Base-by-base conservation (phyloP, 2,329 filamentous ascomycete genomes). In the Trichophyton rubrum region DNA sequence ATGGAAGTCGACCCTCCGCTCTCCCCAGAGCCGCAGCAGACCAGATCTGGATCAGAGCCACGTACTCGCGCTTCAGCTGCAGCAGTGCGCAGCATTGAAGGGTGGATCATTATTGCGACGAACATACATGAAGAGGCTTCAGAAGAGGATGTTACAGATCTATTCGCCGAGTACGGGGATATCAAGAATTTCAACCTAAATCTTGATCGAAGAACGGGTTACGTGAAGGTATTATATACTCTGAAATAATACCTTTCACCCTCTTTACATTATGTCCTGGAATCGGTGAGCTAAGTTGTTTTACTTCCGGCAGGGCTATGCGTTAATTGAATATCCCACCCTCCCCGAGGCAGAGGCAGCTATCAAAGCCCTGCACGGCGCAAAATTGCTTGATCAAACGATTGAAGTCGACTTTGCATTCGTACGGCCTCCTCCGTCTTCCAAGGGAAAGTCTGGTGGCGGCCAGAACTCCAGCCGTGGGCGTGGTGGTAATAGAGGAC, bases 101-200 rank as follows among this genome's bases (percentile, higher is more conserved):
- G 84, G 64, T 86, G 84, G 84, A 86, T 86, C 69, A 78, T 86
- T 63, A 79, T 85, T n/a, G 83, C 79, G 60, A 84, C 83, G n/a
- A 86, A 86, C 65, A 82, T 86, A 40, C 83, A 86, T 66, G 84
- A 86, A 68, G 84, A 86, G 69, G 82, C 84, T 8, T 81, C 78
- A n/a, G 84, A 86, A 69, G 84, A 86, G 71, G 84, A 86, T 64
- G 72, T 86, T 27, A 82, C 81, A 59, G 84, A 86, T 66, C 71
- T 85, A 67, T 86, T 86, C 69, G 83, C 81, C 62, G 84, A 86
- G 63, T 84, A 81, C 66, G 84, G 84, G 60, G 82, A 85, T 68
- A 85, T 86, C 68, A 85, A 85, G 77, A 86, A 86, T 68, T 72
- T 85, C 67, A 84, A 84, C 68, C 73, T 86, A 74, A 86, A 86